These are phyloP conservation scores for Ustilago tritici DNA, from an alignment of 1,284 basidiomycete genomes.

Conservation along the genomic window DNA sequence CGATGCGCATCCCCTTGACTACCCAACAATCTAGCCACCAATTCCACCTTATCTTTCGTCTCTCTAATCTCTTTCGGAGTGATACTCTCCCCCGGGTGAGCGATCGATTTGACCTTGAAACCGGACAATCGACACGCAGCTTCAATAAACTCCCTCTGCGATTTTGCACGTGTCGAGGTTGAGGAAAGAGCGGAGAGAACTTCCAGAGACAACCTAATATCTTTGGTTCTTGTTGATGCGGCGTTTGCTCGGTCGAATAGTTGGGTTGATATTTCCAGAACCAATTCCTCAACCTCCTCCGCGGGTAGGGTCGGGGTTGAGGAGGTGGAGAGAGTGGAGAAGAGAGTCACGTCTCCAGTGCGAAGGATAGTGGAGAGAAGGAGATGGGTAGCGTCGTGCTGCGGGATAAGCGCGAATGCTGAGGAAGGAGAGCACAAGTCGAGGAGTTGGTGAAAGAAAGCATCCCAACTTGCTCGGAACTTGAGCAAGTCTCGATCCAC, in stretches of 20 bases:
- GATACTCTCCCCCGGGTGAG: slow-evolving; percentile 12
- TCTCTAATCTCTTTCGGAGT: slow-evolving; percentile 36
- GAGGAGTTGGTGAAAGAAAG: slow-evolving; percentile 18
- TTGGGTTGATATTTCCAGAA: slow-evolving; percentile 26
- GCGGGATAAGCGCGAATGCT: slow-evolving; percentile 10
- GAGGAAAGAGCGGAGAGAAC: slow-evolving; percentile 23
- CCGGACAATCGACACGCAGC: slow-evolving; percentile 46
- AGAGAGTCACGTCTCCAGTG: slow-evolving; percentile 37
- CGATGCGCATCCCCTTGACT: slow-evolving; percentile 40
- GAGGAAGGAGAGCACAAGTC: slow-evolving; percentile 1
- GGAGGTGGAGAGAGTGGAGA: slow-evolving; percentile 22
- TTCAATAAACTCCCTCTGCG: slow-evolving; percentile 44
- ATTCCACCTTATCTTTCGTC: slow-evolving; percentile 26
- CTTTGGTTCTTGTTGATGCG: slow-evolving; percentile 25
- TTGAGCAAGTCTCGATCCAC: slow-evolving; percentile 9
- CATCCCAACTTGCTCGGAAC: slow-evolving; percentile 30
- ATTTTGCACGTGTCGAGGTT: not conserved
- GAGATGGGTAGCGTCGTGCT: not conserved
- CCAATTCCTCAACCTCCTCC: slow-evolving; percentile 24
- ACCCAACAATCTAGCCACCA: slow-evolving; percentile 32
- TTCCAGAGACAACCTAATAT: slow-evolving; percentile 30
- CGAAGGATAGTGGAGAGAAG: slow-evolving; percentile 25
- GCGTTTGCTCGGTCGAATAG: slow-evolving; percentile 32
- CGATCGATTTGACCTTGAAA: slow-evolving; percentile 41
- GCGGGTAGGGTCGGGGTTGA: not conserved